phyloP scores from a whole-genome alignment of 495 filamentous ascomycete species.

The Hypoxylon trugodes region DNA sequence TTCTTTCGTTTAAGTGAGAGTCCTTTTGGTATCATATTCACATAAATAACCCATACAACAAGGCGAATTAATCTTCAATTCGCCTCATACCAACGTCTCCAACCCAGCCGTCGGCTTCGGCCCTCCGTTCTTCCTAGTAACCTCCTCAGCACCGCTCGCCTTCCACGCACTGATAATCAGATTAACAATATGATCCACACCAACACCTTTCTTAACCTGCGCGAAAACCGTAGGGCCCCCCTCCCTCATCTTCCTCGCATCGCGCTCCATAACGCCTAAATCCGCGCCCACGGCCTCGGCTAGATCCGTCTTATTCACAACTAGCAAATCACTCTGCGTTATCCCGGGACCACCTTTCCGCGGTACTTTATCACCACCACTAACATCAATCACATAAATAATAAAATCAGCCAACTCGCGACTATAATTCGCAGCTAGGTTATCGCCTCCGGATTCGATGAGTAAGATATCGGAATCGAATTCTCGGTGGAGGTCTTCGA shows the following conservation, averaged over 20 bases:
- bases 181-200: slow-evolving; percentile 82
- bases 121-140: slow-evolving; percentile 59
- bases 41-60: not conserved
- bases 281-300: slow-evolving; percentile 93
- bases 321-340: slow-evolving; percentile 88
- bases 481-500: slow-evolving; percentile 81
- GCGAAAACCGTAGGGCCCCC: slow-evolving; percentile 97
- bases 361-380: slow-evolving; percentile 96
- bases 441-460: slow-evolving; percentile 95
- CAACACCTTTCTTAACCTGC: slow-evolving; percentile 90
- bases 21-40: slow-evolving; percentile 19
- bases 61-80: not conserved
- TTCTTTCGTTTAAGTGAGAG: not conserved
- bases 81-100: slow-evolving; percentile 41
- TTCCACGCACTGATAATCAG: slow-evolving; percentile 94
- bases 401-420: slow-evolving; percentile 96
- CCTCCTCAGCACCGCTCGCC: slow-evolving; percentile 77
- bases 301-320: slow-evolving; percentile 97
- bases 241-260: slow-evolving; percentile 93
- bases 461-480: slow-evolving; percentile 83
- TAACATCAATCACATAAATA: slow-evolving; percentile 97
- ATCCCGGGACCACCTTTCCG: slow-evolving; percentile 97
- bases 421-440: slow-evolving; percentile 94
- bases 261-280: slow-evolving; percentile 91
- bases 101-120: slow-evolving; percentile 60